phyloP scores from a whole-genome alignment of 164 flowering plant genomes.

The Vitis riparia region DNA sequence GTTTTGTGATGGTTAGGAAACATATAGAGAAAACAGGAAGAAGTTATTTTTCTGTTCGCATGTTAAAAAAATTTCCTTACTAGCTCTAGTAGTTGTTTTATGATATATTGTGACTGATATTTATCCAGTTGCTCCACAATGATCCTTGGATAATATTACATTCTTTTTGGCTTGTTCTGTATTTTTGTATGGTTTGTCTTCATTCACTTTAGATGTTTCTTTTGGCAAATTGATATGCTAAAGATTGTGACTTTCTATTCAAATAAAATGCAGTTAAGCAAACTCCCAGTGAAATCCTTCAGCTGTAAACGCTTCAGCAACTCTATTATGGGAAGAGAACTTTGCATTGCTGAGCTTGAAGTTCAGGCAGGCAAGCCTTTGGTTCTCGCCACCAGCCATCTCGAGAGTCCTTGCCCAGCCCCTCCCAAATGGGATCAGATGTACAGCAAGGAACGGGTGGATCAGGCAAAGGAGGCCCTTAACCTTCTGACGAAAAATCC shows the following conservation, averaged over 20 bases:
- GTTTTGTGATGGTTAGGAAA: no score
- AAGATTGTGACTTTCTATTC: conserved; percentile 1
- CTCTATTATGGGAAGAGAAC: conserved; percentile 87
- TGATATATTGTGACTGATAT: no score
- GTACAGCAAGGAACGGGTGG: conserved; percentile 89
- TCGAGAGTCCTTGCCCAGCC: conserved; percentile 92
- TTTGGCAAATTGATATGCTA: not conserved
- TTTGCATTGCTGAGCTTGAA: conserved; percentile 65
- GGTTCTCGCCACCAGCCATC: conserved; percentile 87
- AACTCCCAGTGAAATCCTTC: conserved; percentile 71
- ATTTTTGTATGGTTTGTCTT: not conserved
- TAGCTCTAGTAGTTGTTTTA: no score
- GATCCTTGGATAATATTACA: no score
- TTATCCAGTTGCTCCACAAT: no score
- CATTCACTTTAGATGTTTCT: not conserved
- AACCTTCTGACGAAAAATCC: conserved; percentile 42
- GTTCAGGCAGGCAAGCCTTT: conserved; percentile 35
- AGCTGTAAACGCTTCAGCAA: conserved; percentile 56
- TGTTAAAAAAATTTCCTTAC: no score
- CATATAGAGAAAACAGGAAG: no score
- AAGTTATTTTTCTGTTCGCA: no score
- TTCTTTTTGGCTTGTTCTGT: not conserved
- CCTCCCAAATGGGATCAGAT: conserved; percentile 96
- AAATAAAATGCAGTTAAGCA: conserved; percentile 62
- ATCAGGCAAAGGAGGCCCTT: conserved; percentile 73